These are phyloP conservation scores for Alternaria sp. DNA, from an alignment of 2,329 filamentous ascomycete species.

Conservation along the genomic window DNA sequence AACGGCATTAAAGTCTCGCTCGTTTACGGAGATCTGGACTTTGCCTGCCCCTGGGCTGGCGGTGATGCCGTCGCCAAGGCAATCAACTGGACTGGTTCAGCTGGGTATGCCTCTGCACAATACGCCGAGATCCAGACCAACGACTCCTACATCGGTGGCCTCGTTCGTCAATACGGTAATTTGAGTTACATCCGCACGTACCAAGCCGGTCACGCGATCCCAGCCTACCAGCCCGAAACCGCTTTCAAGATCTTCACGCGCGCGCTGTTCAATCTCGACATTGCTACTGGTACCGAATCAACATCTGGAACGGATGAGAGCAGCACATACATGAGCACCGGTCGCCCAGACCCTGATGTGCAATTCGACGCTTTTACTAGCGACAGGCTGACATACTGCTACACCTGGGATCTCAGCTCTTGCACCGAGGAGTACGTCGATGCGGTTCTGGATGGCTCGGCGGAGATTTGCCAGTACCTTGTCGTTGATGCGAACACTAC, in stretches of 20 bases:
- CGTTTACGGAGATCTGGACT: constrained; percentile 41
- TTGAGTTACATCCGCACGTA: constrained; percentile 49
- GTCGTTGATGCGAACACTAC: constrained; percentile 28
- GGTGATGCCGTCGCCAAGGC: constrained; percentile 49
- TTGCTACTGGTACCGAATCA: constrained; percentile 52
- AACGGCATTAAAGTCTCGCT: constrained; percentile 32
- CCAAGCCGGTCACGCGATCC: constrained; percentile 51
- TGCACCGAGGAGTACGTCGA: constrained; percentile 22
- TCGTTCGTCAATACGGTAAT: constrained; percentile 50
- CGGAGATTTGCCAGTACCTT: constrained; percentile 25
- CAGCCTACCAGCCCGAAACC: constrained; percentile 54
- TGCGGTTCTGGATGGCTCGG: constrained; percentile 17
- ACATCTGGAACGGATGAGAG: constrained; percentile 6
- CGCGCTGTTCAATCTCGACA: constrained; percentile 52
- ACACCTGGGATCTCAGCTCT: constrained; percentile 21
- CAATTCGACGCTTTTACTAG: constrained; percentile 12
- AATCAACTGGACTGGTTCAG: constrained; percentile 47
- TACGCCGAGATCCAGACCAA: constrained; percentile 47
- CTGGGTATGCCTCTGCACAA: constrained; percentile 32
- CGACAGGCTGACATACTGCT: constrained; percentile 20
- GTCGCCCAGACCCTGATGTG: constrained; percentile 19
- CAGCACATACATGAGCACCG: constrained; percentile 19
- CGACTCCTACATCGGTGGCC: constrained; percentile 50
- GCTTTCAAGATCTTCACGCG: constrained; percentile 59
- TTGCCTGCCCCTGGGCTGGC: constrained; percentile 42